phyloP scores from a whole-genome alignment of 495 filamentous ascomycete genomes.

The Friedmanniomyces simplex region DNA sequence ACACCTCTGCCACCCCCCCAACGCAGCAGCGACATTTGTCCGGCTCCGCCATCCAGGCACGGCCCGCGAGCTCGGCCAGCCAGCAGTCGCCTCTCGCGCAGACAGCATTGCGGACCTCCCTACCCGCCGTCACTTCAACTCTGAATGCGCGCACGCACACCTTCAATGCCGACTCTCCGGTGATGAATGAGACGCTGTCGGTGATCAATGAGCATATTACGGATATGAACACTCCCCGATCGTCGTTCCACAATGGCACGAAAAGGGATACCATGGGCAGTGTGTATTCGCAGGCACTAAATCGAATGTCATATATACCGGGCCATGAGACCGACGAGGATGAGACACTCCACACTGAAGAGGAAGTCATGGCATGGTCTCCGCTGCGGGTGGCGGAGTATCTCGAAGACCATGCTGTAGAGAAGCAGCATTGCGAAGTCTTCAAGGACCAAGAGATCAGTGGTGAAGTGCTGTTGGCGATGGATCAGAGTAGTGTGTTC shows the following conservation, averaged over 20 bases:
- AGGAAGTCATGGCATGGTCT: slow-evolving; percentile 49
- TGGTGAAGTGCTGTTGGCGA: slow-evolving; percentile 82
- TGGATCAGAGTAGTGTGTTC: slow-evolving; percentile 88
- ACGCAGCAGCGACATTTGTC: slow-evolving; percentile 6
- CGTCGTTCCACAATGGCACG: slow-evolving; percentile 43
- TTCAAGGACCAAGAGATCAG: slow-evolving; percentile 95
- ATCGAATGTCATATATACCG: slow-evolving; percentile 79
- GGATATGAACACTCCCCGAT: slow-evolving; percentile 70
- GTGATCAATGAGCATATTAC: slow-evolving; percentile 98
- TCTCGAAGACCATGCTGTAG: slow-evolving; percentile 68
- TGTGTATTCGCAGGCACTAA: slow-evolving; percentile 73
- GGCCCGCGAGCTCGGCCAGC: slow-evolving; percentile 16
- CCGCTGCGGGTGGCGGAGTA: slow-evolving; percentile 73
- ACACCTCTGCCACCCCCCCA: neutral
- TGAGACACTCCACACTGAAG: slow-evolving; percentile 33
- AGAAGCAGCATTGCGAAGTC: slow-evolving; percentile 76
- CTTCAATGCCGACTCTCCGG: slow-evolving; percentile 44
- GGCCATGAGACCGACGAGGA: slow-evolving; percentile 50
- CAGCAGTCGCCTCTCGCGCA: slow-evolving; percentile 11
- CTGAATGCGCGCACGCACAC: slow-evolving; percentile 21
- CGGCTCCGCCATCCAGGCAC: slow-evolving; percentile 29
- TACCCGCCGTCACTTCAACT: slow-evolving; percentile 28
- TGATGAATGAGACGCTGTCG: slow-evolving; percentile 92
- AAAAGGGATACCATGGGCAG: slow-evolving; percentile 59
- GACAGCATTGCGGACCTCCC: slow-evolving; percentile 4